Evolutionary conservation across 2,329 filamentous ascomycete species (phyloP).

Genomic region (Aureobasidium sp.): DNA sequence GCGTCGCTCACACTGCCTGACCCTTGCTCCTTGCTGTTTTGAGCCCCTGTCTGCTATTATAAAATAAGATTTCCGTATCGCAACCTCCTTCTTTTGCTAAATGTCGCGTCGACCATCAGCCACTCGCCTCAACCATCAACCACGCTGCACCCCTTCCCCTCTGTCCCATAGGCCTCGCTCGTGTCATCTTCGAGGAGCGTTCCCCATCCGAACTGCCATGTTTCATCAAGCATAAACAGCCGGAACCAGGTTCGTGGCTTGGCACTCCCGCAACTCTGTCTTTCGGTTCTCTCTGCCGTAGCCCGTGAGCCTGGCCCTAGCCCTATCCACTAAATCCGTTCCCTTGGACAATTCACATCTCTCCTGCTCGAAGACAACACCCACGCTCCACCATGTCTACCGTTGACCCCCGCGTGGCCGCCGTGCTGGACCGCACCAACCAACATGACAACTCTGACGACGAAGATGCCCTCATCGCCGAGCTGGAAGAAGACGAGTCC

Average conservation of each 20-base stretch:
- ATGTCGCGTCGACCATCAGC: not conserved
- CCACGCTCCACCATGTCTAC: constrained; percentile 33
- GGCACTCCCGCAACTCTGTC: not conserved
- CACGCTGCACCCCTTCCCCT: not conserved
- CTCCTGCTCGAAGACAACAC: not conserved
- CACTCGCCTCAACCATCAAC: not conserved
- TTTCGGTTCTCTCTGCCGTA: not conserved
- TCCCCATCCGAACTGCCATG: constrained; percentile 4
- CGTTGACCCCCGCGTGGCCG: constrained; percentile 46
- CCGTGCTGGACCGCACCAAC: constrained; percentile 39
- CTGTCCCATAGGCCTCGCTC: not conserved
- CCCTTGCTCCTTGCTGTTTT: not conserved
- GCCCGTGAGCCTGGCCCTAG: not conserved
- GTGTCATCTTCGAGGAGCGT: not conserved
- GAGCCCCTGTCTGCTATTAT: not conserved
- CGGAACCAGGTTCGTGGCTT: not conserved
- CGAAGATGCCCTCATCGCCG: constrained; percentile 54
- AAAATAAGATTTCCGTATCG: constrained; percentile 6
- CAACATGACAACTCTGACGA: constrained; percentile 41
- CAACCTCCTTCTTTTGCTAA: not conserved
- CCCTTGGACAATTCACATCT: not conserved
- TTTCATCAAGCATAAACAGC: not conserved
- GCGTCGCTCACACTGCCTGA: not conserved
- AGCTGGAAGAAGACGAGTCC: constrained; percentile 45
- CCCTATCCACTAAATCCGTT: not conserved